These are phyloP conservation scores for Pouteria glomerata DNA, from an alignment of 148 eudicot species.

Conservation along the genomic window DNA sequence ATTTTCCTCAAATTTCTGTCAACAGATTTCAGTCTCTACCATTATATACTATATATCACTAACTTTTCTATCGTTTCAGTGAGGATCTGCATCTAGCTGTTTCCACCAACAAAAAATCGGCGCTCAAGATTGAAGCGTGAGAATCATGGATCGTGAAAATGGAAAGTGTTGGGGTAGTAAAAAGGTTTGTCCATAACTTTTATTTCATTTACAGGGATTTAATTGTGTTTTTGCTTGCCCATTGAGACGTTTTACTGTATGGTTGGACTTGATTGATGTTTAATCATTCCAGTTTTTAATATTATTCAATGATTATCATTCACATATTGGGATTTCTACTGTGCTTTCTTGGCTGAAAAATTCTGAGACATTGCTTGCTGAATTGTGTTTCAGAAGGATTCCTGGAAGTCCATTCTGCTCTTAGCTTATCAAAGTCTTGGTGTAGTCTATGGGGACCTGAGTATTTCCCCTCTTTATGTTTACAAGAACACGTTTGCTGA, in stretches of 20 bases:
- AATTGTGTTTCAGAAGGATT: constrained; percentile 48
- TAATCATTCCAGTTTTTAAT: background rate
- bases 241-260: background rate
- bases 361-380: background rate
- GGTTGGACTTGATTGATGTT: background rate
- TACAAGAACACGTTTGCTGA: constrained; percentile 89
- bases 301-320: background rate
- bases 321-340: background rate
- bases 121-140: constrained; percentile 16
- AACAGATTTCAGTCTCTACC: background rate
- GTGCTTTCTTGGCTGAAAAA: background rate
- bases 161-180: constrained; percentile 47
- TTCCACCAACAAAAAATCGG: constrained; percentile 2
- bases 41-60: no score
- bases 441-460: constrained; percentile 90
- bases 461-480: constrained; percentile 86
- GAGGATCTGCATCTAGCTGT: constrained; percentile 14
- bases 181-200: constrained; percentile 34
- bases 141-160: constrained; percentile 42
- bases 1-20: constrained; percentile 2
- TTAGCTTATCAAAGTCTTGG: constrained; percentile 91
- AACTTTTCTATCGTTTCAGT: constrained; percentile 18
- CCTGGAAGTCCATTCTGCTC: constrained; percentile 62
- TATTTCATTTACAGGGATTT: background rate
- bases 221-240: background rate